Conservation (phyloP, 1,284 basidiomycete species). For the Cutaneotrichosporon cavernicola region DNA sequence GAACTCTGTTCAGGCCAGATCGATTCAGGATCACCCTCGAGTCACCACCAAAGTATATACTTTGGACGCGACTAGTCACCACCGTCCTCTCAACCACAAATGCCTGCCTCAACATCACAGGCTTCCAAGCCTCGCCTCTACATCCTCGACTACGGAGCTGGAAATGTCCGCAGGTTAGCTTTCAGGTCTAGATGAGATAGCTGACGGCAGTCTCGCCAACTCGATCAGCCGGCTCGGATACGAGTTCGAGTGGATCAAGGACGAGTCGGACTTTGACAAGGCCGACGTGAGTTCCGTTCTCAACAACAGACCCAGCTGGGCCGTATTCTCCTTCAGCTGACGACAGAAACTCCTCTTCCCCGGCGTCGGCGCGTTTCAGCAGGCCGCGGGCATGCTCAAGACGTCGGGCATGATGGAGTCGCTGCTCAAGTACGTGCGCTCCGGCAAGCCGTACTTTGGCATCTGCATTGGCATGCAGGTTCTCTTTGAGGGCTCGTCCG, state of each 20-base stretch:
- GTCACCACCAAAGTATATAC: neutral
- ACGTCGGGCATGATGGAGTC: conserved; percentile 75
- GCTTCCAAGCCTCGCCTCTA: conserved; percentile 60
- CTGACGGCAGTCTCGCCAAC: conserved; percentile 67
- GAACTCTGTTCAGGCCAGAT: neutral
- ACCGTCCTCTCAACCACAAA: neutral
- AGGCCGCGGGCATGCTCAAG: conserved; percentile 76
- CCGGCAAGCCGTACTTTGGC: conserved; percentile 91
- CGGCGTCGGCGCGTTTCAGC: conserved; percentile 93
- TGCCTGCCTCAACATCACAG: conserved; percentile 19
- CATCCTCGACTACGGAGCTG: conserved; percentile 93
- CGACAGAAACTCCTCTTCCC: conserved; percentile 90
- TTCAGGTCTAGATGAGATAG: neutral
- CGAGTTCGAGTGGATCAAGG: conserved; percentile 84
- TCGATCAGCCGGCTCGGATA: conserved; percentile 84
- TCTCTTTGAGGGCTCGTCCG: conserved; percentile 81
- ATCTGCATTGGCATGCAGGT: conserved; percentile 99
- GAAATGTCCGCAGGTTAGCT: conserved; percentile 67
- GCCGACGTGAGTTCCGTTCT: conserved; percentile 70
- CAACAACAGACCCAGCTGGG: too few relatives aligned
- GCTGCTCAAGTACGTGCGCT: conserved; percentile 76
- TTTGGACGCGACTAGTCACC: neutral
- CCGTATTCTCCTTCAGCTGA: neutral
- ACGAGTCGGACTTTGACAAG: conserved; percentile 78
- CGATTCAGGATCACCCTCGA: too few relatives aligned